These are phyloP conservation scores for Dipsacomyces acuminosporus DNA, from an alignment of 371 early-diverging fungal species.

Conservation along the genomic window DNA sequence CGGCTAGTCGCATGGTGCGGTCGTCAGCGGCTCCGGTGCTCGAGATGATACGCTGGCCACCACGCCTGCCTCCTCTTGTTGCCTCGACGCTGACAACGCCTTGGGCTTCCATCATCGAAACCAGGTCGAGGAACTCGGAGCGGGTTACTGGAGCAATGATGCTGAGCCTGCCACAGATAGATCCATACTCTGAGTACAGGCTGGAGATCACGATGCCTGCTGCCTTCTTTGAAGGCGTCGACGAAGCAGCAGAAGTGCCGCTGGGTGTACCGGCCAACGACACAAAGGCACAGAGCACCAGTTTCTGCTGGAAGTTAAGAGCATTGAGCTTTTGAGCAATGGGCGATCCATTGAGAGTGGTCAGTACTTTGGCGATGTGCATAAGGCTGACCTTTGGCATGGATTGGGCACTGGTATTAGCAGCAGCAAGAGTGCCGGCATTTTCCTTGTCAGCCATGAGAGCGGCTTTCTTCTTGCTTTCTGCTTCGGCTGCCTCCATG, in stretches of 20 bases:
- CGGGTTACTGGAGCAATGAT: conserved; percentile 62
- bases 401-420: too few species aligned
- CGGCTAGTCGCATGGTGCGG: conserved; percentile 32
- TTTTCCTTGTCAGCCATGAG: conserved; percentile 32
- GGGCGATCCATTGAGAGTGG: conserved; percentile 60
- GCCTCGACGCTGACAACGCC: conserved; percentile 59
- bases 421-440: conserved; percentile 10
- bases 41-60: conserved; percentile 25
- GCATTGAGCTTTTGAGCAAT: conserved; percentile 58
- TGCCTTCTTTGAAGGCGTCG: conserved; percentile 2
- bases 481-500: conserved; percentile 72
- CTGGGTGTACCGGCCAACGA: conserved; percentile 9
- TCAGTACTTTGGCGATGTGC: conserved; percentile 71
- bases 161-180: conserved; percentile 50
- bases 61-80: conserved; percentile 20
- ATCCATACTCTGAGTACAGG: conserved; percentile 56
- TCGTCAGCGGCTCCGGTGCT: conserved; percentile 38
- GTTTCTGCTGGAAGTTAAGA: conserved; percentile 75
- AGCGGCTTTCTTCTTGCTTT: conserved; percentile 34
- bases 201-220: conserved; percentile 46
- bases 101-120: conserved; percentile 66
- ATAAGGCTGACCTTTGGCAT: conserved; percentile 70
- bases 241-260: conserved; percentile 3
- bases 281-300: conserved; percentile 53
- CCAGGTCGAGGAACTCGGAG: conserved; percentile 70